phyloP scores from a whole-genome alignment of 140 eudicot genomes.

The Anethum foeniculum region DNA sequence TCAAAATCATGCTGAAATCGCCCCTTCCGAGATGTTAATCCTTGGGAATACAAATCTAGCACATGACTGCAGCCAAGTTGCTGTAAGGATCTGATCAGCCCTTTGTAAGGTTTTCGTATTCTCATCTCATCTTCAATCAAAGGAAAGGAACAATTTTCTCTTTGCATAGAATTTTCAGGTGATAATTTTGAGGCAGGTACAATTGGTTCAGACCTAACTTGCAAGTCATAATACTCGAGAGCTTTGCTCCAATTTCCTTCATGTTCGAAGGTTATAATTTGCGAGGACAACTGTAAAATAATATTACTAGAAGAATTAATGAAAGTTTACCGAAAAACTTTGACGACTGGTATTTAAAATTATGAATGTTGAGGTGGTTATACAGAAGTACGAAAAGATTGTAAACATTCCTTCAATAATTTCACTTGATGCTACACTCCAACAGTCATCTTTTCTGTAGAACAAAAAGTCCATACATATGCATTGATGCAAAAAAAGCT shows the following conservation, averaged over 20 bases:
- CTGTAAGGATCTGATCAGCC: constrained; percentile 84
- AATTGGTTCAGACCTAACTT: constrained; percentile 55
- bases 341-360: neutral
- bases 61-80: constrained; percentile 91
- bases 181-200: constrained; percentile 22
- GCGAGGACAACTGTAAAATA: constrained; percentile 65
- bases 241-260: constrained; percentile 99
- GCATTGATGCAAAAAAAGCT: neutral
- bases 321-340: neutral
- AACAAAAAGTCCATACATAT: neutral
- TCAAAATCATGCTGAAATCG: constrained; percentile 77
- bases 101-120: constrained; percentile 70
- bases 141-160: constrained; percentile 24
- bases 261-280: constrained; percentile 85
- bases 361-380: neutral
- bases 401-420: neutral
- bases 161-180: constrained; percentile 25
- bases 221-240: constrained; percentile 88
- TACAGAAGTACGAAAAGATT: neutral
- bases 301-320: neutral
- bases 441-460: neutral
- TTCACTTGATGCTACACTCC: neutral
- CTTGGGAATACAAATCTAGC: constrained; percentile 88
- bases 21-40: constrained; percentile 63
- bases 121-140: constrained; percentile 37